Evolutionary conservation across 1,139 yeast species (phyloP).

Genomic region (Debaryomyces udenii): DNA sequence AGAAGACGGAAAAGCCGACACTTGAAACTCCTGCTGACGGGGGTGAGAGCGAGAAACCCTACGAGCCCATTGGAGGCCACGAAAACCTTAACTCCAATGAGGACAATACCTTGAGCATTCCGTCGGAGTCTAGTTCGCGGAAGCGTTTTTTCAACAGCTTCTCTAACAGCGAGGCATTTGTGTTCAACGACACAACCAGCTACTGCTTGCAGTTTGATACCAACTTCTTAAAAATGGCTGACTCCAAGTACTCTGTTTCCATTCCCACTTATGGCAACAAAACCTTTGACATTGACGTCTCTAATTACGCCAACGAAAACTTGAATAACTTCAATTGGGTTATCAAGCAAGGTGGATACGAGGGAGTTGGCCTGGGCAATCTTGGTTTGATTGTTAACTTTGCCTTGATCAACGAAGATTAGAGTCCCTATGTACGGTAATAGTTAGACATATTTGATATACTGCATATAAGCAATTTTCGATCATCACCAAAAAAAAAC

Average conservation of each 20-base stretch:
- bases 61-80: background rate
- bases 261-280: conserved; percentile 43
- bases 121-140: conserved; percentile 33
- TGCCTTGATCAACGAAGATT: conserved; percentile 37
- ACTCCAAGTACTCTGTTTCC: conserved; percentile 44
- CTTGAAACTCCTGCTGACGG: background rate
- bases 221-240: conserved; percentile 41
- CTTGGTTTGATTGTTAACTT: conserved; percentile 45
- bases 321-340: conserved; percentile 50
- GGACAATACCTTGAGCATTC: conserved; percentile 30
- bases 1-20: background rate
- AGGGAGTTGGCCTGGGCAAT: conserved; percentile 40
- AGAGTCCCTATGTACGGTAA: background rate
- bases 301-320: conserved; percentile 43
- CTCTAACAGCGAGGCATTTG: conserved; percentile 35
- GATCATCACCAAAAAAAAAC: conserved; percentile 10
- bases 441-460: background rate
- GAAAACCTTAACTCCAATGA: conserved; percentile 29
- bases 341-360: conserved; percentile 41
- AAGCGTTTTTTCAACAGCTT: conserved; percentile 36
- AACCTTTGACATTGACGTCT: conserved; percentile 46
- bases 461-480: conserved; percentile 6
- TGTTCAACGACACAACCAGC: conserved; percentile 26
- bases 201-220: conserved; percentile 46
- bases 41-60: conserved; percentile 4